Conservation (phyloP, 129 eudicot species). For the Kitagawia praeruptora region DNA sequence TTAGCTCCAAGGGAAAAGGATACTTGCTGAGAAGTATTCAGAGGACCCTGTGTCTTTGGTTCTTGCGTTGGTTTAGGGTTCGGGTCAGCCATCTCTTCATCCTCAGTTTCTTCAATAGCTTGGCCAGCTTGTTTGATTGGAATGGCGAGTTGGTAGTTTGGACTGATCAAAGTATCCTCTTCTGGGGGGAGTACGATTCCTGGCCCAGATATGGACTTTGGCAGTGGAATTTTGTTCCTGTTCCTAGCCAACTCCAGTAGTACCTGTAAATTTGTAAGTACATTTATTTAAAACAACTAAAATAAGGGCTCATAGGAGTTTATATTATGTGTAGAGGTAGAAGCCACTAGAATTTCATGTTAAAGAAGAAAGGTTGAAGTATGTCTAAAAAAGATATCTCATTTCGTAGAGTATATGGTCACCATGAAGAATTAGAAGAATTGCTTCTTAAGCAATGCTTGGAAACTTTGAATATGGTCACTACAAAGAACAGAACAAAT, state of each 20-base stretch:
- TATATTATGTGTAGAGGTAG: neutral
- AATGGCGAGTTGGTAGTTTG: constrained; percentile 67
- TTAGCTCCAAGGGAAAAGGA: constrained; percentile 77
- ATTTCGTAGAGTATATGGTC: neutral
- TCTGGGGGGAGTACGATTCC: constrained; percentile 74
- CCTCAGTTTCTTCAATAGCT: constrained; percentile 70
- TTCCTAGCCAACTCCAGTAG: constrained; percentile 70
- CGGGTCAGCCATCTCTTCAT: constrained; percentile 54
- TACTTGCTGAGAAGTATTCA: constrained; percentile 54
- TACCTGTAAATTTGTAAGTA: constrained; percentile 27
- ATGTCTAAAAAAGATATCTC: neutral
- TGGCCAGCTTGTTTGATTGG: constrained; percentile 43
- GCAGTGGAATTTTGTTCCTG: constrained; percentile 72
- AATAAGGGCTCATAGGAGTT: neutral
- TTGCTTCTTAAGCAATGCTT: neutral
- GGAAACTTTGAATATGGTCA: neutral
- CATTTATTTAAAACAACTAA: neutral
- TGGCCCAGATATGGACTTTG: constrained; percentile 42
- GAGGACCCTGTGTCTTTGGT: constrained; percentile 41
- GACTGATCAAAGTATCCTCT: constrained; percentile 66
- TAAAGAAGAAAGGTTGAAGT: neutral
- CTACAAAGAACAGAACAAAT: neutral
- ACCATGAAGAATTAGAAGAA: neutral
- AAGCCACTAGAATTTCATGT: neutral
- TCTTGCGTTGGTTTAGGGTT: constrained; percentile 46